Percentiles rank a stretch among this genome's conserved stretches.
These are phyloP conservation scores for Tetrastigma voinierianum DNA, from an alignment of 164 flowering plant genomes.

Conservation along the genomic window DNA sequence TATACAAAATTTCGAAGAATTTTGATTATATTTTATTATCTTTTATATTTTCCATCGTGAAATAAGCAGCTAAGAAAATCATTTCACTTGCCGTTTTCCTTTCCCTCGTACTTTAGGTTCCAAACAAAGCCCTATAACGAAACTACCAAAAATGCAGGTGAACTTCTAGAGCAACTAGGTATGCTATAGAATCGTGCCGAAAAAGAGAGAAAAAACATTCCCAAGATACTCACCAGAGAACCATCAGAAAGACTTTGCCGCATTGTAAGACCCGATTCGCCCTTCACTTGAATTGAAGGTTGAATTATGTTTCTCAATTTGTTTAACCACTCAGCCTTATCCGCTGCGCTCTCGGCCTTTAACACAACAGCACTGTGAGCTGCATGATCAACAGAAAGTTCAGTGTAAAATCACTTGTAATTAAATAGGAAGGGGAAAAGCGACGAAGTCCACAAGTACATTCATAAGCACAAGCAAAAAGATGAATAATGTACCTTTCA, in stretches of 20 bases:
- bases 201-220: background rate
- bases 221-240: slow-evolving; percentile 53
- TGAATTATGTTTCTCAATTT: slow-evolving; percentile 61
- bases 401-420: background rate
- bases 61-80: too few relatives aligned
- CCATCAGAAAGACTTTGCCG: slow-evolving; percentile 81
- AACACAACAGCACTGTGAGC: slow-evolving; percentile 88
- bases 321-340: slow-evolving; percentile 86
- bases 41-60: too few relatives aligned
- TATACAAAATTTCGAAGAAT: too few relatives aligned
- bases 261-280: slow-evolving; percentile 50
- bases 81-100: too few relatives aligned
- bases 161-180: background rate
- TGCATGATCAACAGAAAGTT: slow-evolving; percentile 32
- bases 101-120: too few relatives aligned
- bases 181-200: background rate
- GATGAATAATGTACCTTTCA: slow-evolving; percentile 56
- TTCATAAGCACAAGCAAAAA: too few relatives aligned
- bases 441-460: too few relatives aligned
- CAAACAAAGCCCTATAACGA: too few relatives aligned
- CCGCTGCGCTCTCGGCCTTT: slow-evolving; percentile 86
- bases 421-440: background rate
- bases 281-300: slow-evolving; percentile 55
- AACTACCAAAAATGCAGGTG: slow-evolving; percentile 1
- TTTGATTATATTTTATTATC: too few relatives aligned